Evolutionary conservation across 1,139 yeast species (phyloP).

Genomic region (Candida buenavistaensis): DNA sequence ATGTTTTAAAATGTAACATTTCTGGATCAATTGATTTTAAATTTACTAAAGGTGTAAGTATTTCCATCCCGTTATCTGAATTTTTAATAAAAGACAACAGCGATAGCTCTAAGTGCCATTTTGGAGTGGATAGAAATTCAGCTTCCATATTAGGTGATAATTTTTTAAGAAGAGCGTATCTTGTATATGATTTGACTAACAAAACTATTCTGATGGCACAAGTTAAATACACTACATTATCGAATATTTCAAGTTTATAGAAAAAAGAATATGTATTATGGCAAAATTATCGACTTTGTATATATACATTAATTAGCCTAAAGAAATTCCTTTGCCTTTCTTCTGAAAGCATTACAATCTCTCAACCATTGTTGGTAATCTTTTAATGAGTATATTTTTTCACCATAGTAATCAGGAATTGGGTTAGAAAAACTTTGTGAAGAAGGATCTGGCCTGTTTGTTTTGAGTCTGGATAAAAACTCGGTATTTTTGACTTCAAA

Average conservation of each 20-base stretch:
- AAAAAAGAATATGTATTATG: neutral
- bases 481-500: slow-evolving; percentile 65
- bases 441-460: slow-evolving; percentile 90
- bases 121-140: slow-evolving; percentile 10
- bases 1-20: slow-evolving; percentile 10
- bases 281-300: too few species aligned
- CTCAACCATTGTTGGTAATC: slow-evolving; percentile 95
- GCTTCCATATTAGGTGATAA: slow-evolving; percentile 26
- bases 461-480: slow-evolving; percentile 70
- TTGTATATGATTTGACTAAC: slow-evolving; percentile 28
- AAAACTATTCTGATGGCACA: slow-evolving; percentile 26
- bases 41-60: slow-evolving; percentile 30
- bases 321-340: slow-evolving; percentile 81
- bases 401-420: slow-evolving; percentile 97
- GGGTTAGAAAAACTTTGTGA: slow-evolving; percentile 91
- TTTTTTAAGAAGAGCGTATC: slow-evolving; percentile 32
- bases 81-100: slow-evolving; percentile 16
- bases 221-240: slow-evolving; percentile 19
- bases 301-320: slow-evolving; percentile 21
- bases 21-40: slow-evolving; percentile 15
- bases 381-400: slow-evolving; percentile 81
- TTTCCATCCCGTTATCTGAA: slow-evolving; percentile 29
- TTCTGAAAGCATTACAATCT: slow-evolving; percentile 87
- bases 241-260: slow-evolving; percentile 7
- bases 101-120: too few species aligned